These are phyloP conservation scores for Phytophthora sp. DNA, from an alignment of 352 stramenopile species.

Conservation along the genomic window DNA sequence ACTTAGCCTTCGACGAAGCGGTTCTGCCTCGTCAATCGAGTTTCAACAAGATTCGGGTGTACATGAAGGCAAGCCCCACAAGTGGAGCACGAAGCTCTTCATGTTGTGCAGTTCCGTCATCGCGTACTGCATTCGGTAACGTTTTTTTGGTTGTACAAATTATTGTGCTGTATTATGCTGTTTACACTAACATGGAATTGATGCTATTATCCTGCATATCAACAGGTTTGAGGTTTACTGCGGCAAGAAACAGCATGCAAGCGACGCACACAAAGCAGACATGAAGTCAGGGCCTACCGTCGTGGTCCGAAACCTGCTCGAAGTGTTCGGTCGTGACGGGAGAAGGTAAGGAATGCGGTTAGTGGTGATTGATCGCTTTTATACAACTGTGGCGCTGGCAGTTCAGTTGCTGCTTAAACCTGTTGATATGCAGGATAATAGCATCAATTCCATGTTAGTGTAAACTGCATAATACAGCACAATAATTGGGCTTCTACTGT, in stretches of 20 bases:
- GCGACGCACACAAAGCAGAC: neutral
- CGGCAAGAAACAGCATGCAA: slow-evolving; percentile 4
- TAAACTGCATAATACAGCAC: slow-evolving; percentile 18
- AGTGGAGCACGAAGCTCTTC: too few species aligned
- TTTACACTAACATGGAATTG: neutral
- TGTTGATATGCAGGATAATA: slow-evolving; percentile 16
- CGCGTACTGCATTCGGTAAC: slow-evolving; percentile 8
- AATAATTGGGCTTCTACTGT: too few species aligned
- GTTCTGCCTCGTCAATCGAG: neutral
- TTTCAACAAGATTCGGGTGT: slow-evolving; percentile 3
- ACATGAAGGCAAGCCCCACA: too few species aligned
- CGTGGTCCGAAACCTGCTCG: neutral
- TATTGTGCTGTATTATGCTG: slow-evolving; percentile 20
- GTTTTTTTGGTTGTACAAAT: slow-evolving; percentile 14
- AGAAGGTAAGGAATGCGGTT: too few species aligned
- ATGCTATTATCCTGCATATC: slow-evolving; percentile 12
- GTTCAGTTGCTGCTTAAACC: too few species aligned
- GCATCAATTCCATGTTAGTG: neutral
- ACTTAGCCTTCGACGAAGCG: neutral
- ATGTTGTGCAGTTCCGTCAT: too few species aligned
- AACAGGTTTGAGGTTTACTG: slow-evolving; percentile 14
- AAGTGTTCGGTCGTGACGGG: neutral
- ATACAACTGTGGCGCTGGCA: too few species aligned
- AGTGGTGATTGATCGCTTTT: too few species aligned
- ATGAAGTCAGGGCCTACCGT: neutral